Percentiles rank a stretch among this genome's conserved stretches.
These are phyloP conservation scores for Talaromyces adpressus DNA, from an alignment of 495 filamentous ascomycete species.

Conservation along the genomic window DNA sequence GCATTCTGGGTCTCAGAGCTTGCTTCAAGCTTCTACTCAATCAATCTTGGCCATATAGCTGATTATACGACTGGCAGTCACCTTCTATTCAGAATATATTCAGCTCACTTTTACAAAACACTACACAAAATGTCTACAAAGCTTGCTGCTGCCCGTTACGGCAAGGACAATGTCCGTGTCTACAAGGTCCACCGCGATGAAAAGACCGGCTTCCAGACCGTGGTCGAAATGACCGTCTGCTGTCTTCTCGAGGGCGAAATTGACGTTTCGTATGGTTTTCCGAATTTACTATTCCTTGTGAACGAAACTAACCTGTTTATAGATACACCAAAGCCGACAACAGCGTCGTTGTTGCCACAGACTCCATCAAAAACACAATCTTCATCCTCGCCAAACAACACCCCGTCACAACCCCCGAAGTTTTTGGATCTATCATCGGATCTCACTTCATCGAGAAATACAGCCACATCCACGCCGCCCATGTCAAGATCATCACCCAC, in stretches of 20 bases:
- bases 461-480: conserved; percentile 73
- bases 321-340: conserved; percentile 94
- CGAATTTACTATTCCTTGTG: neutral
- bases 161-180: conserved; percentile 97
- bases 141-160: conserved; percentile 73
- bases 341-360: conserved; percentile 89
- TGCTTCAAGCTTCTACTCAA: neutral
- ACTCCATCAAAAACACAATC: conserved; percentile 97
- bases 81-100: neutral
- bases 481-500: conserved; percentile 76
- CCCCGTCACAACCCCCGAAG: conserved; percentile 87
- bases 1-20: neutral
- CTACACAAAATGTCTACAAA: conserved; percentile 26
- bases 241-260: conserved; percentile 87
- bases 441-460: conserved; percentile 86
- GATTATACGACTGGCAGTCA: neutral
- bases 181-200: conserved; percentile 84
- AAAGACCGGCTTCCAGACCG: conserved; percentile 67
- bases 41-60: neutral
- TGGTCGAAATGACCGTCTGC: conserved; percentile 92
- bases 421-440: conserved; percentile 77
- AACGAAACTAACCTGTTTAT: neutral
- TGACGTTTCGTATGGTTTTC: conserved; percentile 62
- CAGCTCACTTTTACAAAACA: neutral
- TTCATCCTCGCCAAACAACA: conserved; percentile 92